phyloP scores from a whole-genome alignment of 164 flowering plant genomes.

The Houttuynia cordata region DNA sequence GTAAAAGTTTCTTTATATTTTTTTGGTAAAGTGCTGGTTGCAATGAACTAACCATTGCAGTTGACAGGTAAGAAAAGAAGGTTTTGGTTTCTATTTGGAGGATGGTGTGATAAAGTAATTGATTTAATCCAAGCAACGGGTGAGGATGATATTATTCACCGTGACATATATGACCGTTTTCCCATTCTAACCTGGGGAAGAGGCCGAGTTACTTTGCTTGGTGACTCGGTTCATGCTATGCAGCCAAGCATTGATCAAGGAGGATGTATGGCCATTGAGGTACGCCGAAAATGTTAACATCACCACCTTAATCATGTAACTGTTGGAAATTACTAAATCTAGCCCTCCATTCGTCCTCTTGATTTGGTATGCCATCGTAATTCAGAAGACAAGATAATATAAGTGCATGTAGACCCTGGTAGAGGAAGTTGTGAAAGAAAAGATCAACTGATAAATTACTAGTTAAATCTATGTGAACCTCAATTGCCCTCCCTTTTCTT shows the following conservation, averaged over 20 bases:
- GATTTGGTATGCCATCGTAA: too few species aligned
- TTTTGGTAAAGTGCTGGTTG: background rate
- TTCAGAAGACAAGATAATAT: too few species aligned
- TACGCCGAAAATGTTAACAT: constrained; percentile 9
- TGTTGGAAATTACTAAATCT: background rate
- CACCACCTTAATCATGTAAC: too few species aligned
- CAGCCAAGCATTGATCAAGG: constrained; percentile 99
- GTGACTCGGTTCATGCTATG: constrained; percentile 98
- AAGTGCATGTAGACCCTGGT: too few species aligned
- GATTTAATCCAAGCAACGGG: constrained; percentile 67
- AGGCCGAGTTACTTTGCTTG: constrained; percentile 93
- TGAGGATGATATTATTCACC: constrained; percentile 82
- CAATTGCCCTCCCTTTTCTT: background rate
- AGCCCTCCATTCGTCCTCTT: too few species aligned
- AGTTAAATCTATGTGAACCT: too few species aligned
- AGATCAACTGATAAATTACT: background rate
- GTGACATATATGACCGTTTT: constrained; percentile 80
- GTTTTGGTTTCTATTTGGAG: constrained; percentile 58
- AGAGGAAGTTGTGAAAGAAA: background rate
- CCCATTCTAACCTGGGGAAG: constrained; percentile 81
- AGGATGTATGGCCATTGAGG: constrained; percentile 99
- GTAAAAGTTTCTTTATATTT: too few species aligned
- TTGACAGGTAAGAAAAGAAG: constrained; percentile 71
- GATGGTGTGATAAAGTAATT: constrained; percentile 89
- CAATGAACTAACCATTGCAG: background rate